Evolutionary conservation across 2,329 filamentous ascomycete genomes (phyloP), one percentile per base, ranked within the genome.

Genomic region (Catunica adiposa): DNA sequence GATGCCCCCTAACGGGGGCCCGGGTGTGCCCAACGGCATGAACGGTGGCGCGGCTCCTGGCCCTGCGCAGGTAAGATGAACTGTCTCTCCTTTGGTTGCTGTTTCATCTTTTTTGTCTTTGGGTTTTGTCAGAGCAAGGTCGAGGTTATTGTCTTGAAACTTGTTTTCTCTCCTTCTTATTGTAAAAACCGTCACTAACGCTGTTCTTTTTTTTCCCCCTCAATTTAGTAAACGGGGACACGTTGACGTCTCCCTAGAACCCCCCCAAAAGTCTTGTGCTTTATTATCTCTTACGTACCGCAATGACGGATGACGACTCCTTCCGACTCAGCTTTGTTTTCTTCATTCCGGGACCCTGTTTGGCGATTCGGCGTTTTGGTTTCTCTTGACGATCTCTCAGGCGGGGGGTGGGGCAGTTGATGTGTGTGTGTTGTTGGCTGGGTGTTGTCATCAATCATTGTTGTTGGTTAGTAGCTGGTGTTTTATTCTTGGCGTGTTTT

Each of bases 41-140:
- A 66, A 68, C 20, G 68, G 67, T 56, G 65, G 65, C 37, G 68
- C 67, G 48, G 67, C 68, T 56, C 64, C 61, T 55, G 68, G 66
- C 52, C 68, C 68, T 60, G 67, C 68, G 61, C 68, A 71, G 68
- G 68, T 70, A 67, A 34, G 59, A 51, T 48, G 52, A 52, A 52
- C 50, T 52, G 50, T 52, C 50, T 34, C 29, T 52, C 50, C 50
- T 52, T 52, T 29, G 31, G 15, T 34, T 52, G 29, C 34, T 52
- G 50, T 52, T 52, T 52, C 50, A 52, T 52, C 50, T 52, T 26
- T 52, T 52, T 23, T 15, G n/a, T 23, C 23, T 52, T 54, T 55
- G 26, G 20, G 37, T 29, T 47, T 40, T 25, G n/a, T n/a, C n/a
- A n/a, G n/a, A n/a, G n/a, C n/a, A n/a, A 26, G 25, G 8, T 48